These are phyloP conservation scores for Rhynchospora tenuis DNA, from an alignment of 176 grass and related monocot species.

Conservation along the genomic window DNA sequence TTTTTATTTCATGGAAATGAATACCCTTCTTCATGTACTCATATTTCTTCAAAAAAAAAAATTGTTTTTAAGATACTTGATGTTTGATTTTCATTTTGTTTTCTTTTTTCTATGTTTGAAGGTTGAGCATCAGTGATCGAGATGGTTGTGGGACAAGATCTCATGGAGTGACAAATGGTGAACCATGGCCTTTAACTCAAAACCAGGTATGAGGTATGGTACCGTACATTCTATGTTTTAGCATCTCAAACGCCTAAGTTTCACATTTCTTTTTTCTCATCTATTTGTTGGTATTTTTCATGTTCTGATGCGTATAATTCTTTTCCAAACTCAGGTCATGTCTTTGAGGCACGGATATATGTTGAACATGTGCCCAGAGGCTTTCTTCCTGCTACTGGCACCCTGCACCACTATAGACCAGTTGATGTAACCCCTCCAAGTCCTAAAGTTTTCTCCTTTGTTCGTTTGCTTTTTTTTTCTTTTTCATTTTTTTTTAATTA, in stretches of 20 bases:
- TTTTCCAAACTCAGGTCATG: slow-evolving; percentile 52
- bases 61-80: neutral
- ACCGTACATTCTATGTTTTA: slow-evolving; percentile 38
- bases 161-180: slow-evolving; percentile 97
- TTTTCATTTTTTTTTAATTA: neutral
- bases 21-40: slow-evolving; percentile 89
- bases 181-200: slow-evolving; percentile 60
- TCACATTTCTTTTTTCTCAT: slow-evolving; percentile 8
- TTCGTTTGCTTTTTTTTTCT: too few species aligned
- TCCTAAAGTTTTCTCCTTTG: neutral
- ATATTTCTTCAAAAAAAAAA: neutral
- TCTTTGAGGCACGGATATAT: slow-evolving; percentile 95
- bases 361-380: slow-evolving; percentile 96
- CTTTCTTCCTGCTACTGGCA: slow-evolving; percentile 95
- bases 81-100: neutral
- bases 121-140: slow-evolving; percentile 96
- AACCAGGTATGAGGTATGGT: slow-evolving; percentile 88
- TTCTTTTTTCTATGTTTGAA: slow-evolving; percentile 34
- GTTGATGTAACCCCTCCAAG: slow-evolving; percentile 47
- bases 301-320: neutral
- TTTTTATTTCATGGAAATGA: slow-evolving; percentile 99
- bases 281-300: neutral
- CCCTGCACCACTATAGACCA: slow-evolving; percentile 75
- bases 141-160: slow-evolving; percentile 96
- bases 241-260: neutral